Conservation (phyloP, 1,284 basidiomycete species). For the Heterobasidion occidentale region DNA sequence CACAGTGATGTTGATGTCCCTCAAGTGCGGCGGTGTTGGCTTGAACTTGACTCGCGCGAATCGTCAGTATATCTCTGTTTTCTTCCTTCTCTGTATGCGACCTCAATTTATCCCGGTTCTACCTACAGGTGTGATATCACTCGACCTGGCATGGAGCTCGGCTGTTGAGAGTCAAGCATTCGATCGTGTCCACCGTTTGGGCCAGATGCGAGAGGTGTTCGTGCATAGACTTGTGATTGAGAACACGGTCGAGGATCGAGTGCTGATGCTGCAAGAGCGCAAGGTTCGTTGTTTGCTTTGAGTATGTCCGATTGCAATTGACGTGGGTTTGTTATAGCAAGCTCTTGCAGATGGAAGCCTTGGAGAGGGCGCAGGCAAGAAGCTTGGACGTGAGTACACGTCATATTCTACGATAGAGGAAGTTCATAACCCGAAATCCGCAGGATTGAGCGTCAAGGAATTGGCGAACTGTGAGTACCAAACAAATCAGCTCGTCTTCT, state of each 20-base stretch:
- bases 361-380: conserved; percentile 50
- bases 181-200: conserved; percentile 42
- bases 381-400: conserved; percentile 40
- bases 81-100: no score
- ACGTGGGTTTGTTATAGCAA: conserved; percentile 17
- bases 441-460: conserved; percentile 36
- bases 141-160: conserved; percentile 55
- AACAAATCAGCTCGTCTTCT: conserved; percentile 4
- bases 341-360: conserved; percentile 50
- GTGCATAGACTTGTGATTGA: conserved; percentile 54
- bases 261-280: conserved; percentile 47
- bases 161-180: conserved; percentile 51
- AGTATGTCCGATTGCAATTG: background rate
- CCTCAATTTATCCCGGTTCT: no score
- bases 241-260: conserved; percentile 54
- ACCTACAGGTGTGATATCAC: conserved; percentile 36
- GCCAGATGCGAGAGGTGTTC: conserved; percentile 42
- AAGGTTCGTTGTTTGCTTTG: conserved; percentile 28
- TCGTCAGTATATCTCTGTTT: conserved; percentile 17
- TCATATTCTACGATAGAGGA: conserved; percentile 5
- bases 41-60: conserved; percentile 53
- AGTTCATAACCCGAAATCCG: background rate
- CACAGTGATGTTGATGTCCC: conserved; percentile 47
- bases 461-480: conserved; percentile 33
- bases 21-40: conserved; percentile 57